phyloP scores from a whole-genome alignment of 2,329 filamentous ascomycete genomes.

The Boeremia exigua region DNA sequence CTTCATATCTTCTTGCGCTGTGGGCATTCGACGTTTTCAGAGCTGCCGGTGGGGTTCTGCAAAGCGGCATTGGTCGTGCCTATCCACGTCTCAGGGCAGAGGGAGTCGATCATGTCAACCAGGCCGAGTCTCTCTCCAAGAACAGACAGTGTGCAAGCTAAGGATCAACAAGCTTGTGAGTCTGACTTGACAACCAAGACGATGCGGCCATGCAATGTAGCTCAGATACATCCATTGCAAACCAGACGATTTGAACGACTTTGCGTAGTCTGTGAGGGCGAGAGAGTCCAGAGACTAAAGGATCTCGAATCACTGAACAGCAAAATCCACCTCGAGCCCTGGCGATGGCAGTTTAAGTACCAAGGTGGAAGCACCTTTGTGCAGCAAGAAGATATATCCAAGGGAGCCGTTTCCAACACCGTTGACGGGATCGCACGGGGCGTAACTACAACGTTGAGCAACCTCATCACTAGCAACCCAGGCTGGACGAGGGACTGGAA shows the following conservation, averaged over 20 bases:
- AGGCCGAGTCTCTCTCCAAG: neutral
- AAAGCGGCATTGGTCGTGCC: conserved; percentile 18
- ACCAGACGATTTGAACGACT: conserved; percentile 15
- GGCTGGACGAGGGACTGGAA: conserved; percentile 17
- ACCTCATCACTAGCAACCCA: neutral
- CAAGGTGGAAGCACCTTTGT: neutral
- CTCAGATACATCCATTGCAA: conserved; percentile 19
- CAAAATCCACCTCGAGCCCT: conserved; percentile 5
- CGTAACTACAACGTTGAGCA: neutral
- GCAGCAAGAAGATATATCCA: neutral
- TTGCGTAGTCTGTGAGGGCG: conserved; percentile 15
- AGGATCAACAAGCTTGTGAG: neutral
- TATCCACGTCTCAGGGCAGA: conserved; percentile 13
- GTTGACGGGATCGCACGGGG: neutral
- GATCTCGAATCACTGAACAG: neutral
- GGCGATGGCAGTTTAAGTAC: conserved; percentile 18
- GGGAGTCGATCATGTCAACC: neutral
- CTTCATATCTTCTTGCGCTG: conserved; percentile 52
- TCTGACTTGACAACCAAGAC: neutral
- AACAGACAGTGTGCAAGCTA: conserved; percentile 1
- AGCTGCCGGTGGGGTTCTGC: conserved; percentile 45
- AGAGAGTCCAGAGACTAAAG: conserved; percentile 4
- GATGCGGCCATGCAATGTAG: conserved; percentile 8
- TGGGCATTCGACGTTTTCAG: conserved; percentile 49
- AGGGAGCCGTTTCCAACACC: neutral